These are phyloP conservation scores for Melampsora larici-populina DNA, from an alignment of 1,284 basidiomycete species.

Conservation along the genomic window DNA sequence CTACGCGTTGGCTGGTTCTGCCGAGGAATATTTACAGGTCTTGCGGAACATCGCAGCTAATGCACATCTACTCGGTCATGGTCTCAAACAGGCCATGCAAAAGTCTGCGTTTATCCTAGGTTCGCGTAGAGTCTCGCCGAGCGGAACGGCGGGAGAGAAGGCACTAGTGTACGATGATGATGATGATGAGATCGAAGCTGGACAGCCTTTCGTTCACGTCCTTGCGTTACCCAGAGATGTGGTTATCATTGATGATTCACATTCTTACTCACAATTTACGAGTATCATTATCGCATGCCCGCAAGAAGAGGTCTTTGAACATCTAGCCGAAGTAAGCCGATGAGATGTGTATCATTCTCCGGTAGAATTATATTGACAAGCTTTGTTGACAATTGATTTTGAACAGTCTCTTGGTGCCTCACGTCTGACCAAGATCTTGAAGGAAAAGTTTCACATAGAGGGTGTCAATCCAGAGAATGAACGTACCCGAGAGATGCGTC, in stretches of 20 bases:
- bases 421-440: slow-evolving; percentile 49
- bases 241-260: slow-evolving; percentile 53
- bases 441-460: slow-evolving; percentile 50
- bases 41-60: slow-evolving; percentile 81
- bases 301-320: slow-evolving; percentile 52
- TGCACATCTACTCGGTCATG: slow-evolving; percentile 61
- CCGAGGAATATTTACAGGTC: slow-evolving; percentile 51
- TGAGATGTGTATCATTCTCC: background rate
- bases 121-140: slow-evolving; percentile 60
- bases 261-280: slow-evolving; percentile 53
- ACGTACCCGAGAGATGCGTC: slow-evolving; percentile 48
- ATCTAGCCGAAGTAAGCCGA: slow-evolving; percentile 44
- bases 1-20: slow-evolving; percentile 53
- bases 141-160: slow-evolving; percentile 52
- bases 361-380: background rate
- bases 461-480: slow-evolving; percentile 47
- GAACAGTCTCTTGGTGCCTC: slow-evolving; percentile 50
- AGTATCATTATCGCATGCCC: slow-evolving; percentile 52
- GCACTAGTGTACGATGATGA: slow-evolving; percentile 37
- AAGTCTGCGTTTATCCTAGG: slow-evolving; percentile 70
- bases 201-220: slow-evolving; percentile 50
- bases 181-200: slow-evolving; percentile 49
- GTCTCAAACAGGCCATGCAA: slow-evolving; percentile 66
- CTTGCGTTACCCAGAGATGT: slow-evolving; percentile 51
- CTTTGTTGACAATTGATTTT: background rate